phyloP scores from a whole-genome alignment of 2,329 filamentous ascomycete species.

The Diaporthe sp. region DNA sequence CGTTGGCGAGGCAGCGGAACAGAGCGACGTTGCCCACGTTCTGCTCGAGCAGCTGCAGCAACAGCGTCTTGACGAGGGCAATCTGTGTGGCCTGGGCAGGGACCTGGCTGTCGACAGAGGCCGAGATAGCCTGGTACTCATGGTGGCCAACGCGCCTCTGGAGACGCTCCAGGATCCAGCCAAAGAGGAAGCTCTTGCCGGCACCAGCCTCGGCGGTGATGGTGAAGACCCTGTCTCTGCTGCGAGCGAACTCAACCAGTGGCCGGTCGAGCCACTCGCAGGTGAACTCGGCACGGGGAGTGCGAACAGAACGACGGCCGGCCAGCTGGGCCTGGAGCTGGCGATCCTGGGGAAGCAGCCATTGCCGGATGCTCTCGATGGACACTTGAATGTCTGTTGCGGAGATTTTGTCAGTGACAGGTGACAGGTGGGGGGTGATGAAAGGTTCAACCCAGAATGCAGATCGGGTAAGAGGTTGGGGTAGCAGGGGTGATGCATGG shows the following conservation, averaged over 20 bases:
- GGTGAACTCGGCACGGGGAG: constrained; percentile 41
- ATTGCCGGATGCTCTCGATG: constrained; percentile 42
- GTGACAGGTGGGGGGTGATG: not conserved
- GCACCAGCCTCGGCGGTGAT: constrained; percentile 42
- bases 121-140: constrained; percentile 41
- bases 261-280: constrained; percentile 42
- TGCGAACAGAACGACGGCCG: constrained; percentile 38
- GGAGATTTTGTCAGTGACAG: constrained; percentile 32
- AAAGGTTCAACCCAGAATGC: constrained; percentile 28
- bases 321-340: constrained; percentile 40
- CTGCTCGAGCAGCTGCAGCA: constrained; percentile 42
- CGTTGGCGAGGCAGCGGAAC: constrained; percentile 42
- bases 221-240: constrained; percentile 39
- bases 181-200: constrained; percentile 41
- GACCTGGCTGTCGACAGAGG: constrained; percentile 42
- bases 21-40: constrained; percentile 41
- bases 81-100: constrained; percentile 41
- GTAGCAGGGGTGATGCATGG: constrained; percentile 40
- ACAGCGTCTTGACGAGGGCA: constrained; percentile 40
- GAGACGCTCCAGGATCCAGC: constrained; percentile 42
- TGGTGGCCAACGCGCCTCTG: constrained; percentile 40
- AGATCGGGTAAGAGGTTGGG: not conserved
- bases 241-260: constrained; percentile 41
- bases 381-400: constrained; percentile 40
- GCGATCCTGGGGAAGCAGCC: constrained; percentile 42